A percentile compares a stretch with the other conserved stretches of the same genome.
These are phyloP conservation scores for Anthostomella pinea DNA, from an alignment of 2,329 filamentous ascomycete genomes.

Conservation along the genomic window DNA sequence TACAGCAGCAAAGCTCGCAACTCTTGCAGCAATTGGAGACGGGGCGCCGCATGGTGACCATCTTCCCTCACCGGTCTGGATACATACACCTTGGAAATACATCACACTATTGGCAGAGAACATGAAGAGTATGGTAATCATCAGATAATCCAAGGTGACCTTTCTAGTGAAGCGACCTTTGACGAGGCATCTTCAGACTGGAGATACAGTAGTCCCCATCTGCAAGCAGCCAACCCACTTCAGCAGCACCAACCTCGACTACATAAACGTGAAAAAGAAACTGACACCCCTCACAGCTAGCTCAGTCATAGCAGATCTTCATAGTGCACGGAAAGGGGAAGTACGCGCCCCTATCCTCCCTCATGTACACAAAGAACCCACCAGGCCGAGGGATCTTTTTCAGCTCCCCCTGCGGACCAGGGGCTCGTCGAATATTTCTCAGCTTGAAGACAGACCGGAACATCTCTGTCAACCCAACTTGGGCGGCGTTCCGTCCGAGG, in stretches of 20 bases:
- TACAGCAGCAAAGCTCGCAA: no score
- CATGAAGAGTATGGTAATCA: no score
- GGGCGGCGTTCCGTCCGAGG: conserved; percentile 58
- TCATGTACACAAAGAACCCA: conserved; percentile 60
- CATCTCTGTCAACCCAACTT: conserved; percentile 64
- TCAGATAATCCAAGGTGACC: no score
- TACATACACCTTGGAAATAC: no score
- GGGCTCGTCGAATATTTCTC: conserved; percentile 57
- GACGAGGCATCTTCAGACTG: no score
- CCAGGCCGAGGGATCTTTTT: conserved; percentile 60
- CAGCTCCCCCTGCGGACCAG: conserved; percentile 63
- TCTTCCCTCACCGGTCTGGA: no score
- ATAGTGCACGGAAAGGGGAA: conserved; percentile 42
- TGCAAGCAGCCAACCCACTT: no score
- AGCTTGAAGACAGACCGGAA: conserved; percentile 63
- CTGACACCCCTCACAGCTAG: not conserved
- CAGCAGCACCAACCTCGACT: not conserved
- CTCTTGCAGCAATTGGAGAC: no score
- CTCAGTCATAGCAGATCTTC: conserved; percentile 32
- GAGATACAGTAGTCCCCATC: no score
- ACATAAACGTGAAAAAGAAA: not conserved
- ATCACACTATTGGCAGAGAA: no score
- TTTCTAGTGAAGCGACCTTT: no score
- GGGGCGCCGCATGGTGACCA: no score
- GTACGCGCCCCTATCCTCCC: conserved; percentile 60